Conservation (phyloP, 2,329 filamentous ascomycete species). For the Phoma sp. region DNA sequence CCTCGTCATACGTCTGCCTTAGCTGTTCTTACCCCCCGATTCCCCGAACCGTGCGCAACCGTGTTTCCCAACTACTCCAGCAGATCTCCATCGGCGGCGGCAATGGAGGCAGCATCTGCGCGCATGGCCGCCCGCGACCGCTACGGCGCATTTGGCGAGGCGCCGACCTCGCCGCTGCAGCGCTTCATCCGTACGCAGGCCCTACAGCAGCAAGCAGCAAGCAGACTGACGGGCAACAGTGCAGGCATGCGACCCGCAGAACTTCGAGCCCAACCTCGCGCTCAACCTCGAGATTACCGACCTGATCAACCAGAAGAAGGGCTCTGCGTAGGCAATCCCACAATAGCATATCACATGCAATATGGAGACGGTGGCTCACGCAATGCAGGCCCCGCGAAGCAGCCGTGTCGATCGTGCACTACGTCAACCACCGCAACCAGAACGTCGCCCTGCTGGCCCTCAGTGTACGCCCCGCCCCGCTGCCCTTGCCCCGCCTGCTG, state of each 20-base stretch:
- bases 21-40: slow-evolving; percentile 12
- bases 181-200: slow-evolving; percentile 76
- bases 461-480: slow-evolving; percentile 56
- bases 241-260: slow-evolving; percentile 94
- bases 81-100: slow-evolving; percentile 26
- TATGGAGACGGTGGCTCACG: slow-evolving; percentile 23
- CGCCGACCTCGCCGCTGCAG: slow-evolving; percentile 84
- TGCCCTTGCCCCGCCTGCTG: slow-evolving; percentile 11
- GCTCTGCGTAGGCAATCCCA: slow-evolving; percentile 66
- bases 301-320: slow-evolving; percentile 96
- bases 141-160: slow-evolving; percentile 81
- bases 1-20: slow-evolving; percentile 17
- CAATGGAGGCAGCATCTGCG: slow-evolving; percentile 91
- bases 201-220: neutral
- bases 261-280: slow-evolving; percentile 97
- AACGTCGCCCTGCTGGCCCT: slow-evolving; percentile 92
- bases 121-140: slow-evolving; percentile 94
- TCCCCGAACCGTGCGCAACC: slow-evolving; percentile 16
- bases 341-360: too few species aligned
- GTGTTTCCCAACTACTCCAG: slow-evolving; percentile 20
- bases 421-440: slow-evolving; percentile 95
- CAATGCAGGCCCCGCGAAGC: slow-evolving; percentile 78
- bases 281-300: slow-evolving; percentile 96
- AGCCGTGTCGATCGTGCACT: slow-evolving; percentile 88
- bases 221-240: slow-evolving; percentile 54